phyloP scores from a whole-genome alignment of 2,329 filamentous ascomycete genomes.

The Cadophora sp. region DNA sequence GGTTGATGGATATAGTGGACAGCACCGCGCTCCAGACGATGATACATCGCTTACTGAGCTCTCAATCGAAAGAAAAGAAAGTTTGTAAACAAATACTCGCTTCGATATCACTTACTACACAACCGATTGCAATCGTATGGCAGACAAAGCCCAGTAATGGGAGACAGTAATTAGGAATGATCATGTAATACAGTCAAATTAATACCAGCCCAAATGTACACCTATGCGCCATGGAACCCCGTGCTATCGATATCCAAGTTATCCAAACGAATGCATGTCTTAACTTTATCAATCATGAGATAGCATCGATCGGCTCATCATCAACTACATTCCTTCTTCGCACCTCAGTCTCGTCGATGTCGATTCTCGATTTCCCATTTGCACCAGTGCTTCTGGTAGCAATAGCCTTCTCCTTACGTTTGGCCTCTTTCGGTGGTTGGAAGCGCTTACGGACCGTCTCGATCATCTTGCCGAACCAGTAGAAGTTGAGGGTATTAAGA shows the following conservation, averaged over 20 bases:
- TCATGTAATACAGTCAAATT: conserved; percentile 1
- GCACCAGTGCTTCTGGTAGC: conserved; percentile 39
- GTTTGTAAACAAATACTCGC: neutral
- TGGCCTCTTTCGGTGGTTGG: conserved; percentile 53
- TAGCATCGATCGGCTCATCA: conserved; percentile 31
- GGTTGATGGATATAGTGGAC: no score
- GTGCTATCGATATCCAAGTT: neutral
- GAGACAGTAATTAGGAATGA: neutral
- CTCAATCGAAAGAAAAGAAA: neutral
- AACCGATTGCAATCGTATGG: neutral
- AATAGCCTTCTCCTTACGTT: conserved; percentile 42
- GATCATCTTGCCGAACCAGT: conserved; percentile 91
- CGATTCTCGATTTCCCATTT: conserved; percentile 40
- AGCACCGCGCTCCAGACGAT: neutral
- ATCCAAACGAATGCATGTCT: neutral
- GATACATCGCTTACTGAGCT: neutral
- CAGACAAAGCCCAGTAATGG: neutral
- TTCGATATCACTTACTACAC: neutral
- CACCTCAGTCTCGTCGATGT: conserved; percentile 42
- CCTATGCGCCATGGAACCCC: neutral
- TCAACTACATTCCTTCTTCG: conserved; percentile 40
- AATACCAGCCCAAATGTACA: neutral
- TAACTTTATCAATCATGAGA: conserved; percentile 23
- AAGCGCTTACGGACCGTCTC: conserved; percentile 80
- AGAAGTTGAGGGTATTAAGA: conserved; percentile 79